Evolutionary conservation across 176 grass and related monocot species (phyloP), one percentile per base, ranked within the genome.

Genomic region (Triticum turgidum): DNA sequence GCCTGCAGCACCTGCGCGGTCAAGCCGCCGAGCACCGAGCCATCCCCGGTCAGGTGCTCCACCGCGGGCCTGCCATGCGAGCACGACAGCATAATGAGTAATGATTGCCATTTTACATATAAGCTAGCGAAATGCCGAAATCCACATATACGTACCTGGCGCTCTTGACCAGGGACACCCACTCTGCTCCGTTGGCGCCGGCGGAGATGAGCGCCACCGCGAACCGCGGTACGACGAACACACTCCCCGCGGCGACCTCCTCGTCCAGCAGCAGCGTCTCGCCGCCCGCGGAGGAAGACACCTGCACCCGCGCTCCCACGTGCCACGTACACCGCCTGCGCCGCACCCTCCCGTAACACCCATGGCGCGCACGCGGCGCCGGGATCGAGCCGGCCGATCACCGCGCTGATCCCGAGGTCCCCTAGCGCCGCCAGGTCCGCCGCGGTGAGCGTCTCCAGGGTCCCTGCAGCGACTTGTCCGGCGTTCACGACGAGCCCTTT

Each of bases 141-240:
- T 54, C 5, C 51, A 54, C 15, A 18, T 54, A 54, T 18, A 54
- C 51, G 34, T 62, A 90, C 89, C 75, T 87, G 12, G 61, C 2
- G 49, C 25, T 84, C 56, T 82, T 87, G 84, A 90, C 79, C 62
- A 90, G 68, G 12, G 84, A 84, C 17, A 91, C 64, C 89, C 73
- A 67, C 68, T 87, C 73, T 65, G 75, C 83, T 44, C 89, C 85
- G 39, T 58, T 39, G 69, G 33, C 42, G 10, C 63, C 84, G 15
- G 80, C 73, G 17, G 77, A 58, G 37, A 62, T 18, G 44, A 64
- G 47, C 30, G 81, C 15, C 35, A 73, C 63, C 3, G 58, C 63
- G 73, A 79, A 87, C 39, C 71, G 82, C 4, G 80, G 80, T 51
- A 87, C 80, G 42, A 91, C 73, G 68, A 91, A 44, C 80, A 87